These are phyloP conservation scores for Silybum marianum DNA, from an alignment of 129 eudicot genomes.

Conservation along the genomic window DNA sequence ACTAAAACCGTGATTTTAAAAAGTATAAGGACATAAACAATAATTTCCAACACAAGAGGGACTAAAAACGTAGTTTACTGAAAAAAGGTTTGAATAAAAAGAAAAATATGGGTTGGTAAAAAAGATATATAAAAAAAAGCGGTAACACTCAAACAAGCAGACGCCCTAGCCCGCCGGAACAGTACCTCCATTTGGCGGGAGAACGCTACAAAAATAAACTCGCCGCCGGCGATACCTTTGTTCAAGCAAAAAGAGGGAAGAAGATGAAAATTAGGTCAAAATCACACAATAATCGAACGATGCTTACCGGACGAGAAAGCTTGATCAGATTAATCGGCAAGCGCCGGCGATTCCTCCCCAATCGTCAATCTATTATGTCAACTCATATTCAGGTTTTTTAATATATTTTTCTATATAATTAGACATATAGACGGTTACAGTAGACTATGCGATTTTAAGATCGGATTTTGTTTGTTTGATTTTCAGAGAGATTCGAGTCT, in stretches of 20 bases:
- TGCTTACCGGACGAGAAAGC: slow-evolving; percentile 83
- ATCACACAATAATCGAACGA: slow-evolving; percentile 27
- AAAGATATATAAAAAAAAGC: neutral
- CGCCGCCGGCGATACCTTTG: neutral
- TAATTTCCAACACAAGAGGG: neutral
- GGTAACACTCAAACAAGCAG: slow-evolving; percentile 2
- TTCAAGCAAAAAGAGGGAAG: slow-evolving; percentile 3
- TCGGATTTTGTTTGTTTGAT: slow-evolving; percentile 1
- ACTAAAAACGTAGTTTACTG: neutral
- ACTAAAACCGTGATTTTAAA: no score
- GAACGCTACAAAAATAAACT: neutral
- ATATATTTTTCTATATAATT: neutral
- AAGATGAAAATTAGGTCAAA: slow-evolving; percentile 38
- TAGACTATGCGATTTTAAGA: neutral
- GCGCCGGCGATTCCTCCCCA: slow-evolving; percentile 81
- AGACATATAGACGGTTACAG: neutral
- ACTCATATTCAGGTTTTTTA: slow-evolving; percentile 37
- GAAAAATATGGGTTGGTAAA: neutral
- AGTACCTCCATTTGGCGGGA: slow-evolving; percentile 41
- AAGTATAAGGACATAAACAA: no score
- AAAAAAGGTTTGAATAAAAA: no score
- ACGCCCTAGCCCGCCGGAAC: slow-evolving; percentile 10
- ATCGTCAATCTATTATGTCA: slow-evolving; percentile 52
- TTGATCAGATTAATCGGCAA: slow-evolving; percentile 70
- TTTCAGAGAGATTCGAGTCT: slow-evolving; percentile 37